These are phyloP conservation scores for Paramarasmius palmivorus DNA, from an alignment of 1,284 basidiomycete species.

Conservation along the genomic window DNA sequence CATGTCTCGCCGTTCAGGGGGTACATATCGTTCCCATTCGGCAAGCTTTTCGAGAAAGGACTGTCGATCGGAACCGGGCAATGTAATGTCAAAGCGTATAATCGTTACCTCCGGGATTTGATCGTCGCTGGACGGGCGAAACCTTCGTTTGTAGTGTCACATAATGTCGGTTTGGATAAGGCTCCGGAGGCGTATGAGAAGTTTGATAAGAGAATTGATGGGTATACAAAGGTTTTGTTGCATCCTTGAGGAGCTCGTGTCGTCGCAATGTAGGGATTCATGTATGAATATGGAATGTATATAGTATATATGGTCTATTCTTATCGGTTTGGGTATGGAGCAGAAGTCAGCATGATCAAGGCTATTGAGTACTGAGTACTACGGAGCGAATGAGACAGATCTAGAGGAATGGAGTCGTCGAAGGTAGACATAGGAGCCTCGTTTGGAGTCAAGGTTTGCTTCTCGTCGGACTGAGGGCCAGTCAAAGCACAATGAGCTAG, in stretches of 20 bases:
- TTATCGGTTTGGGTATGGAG: too few relatives aligned
- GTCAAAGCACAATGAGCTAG: too few relatives aligned
- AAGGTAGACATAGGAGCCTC: too few relatives aligned
- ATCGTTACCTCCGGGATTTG: conserved; percentile 51
- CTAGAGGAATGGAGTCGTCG: too few relatives aligned
- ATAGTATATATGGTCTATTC: too few relatives aligned
- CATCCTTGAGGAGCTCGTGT: conserved; percentile 48
- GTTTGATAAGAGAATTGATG: conserved; percentile 48
- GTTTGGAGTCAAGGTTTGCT: too few relatives aligned
- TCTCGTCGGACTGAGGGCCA: too few relatives aligned
- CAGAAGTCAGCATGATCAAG: too few relatives aligned
- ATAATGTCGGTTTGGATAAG: conserved; percentile 45
- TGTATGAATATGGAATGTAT: too few relatives aligned
- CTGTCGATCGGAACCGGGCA: conserved; percentile 51
- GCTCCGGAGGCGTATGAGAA: conserved; percentile 50
- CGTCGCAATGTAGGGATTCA: too few relatives aligned
- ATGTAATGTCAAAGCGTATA: conserved; percentile 57
- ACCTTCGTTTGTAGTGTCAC: conserved; percentile 52
- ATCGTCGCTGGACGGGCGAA: conserved; percentile 52
- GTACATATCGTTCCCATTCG: conserved; percentile 53
- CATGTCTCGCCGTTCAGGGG: conserved; percentile 29
- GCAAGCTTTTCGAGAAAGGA: conserved; percentile 54
- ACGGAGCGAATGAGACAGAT: too few relatives aligned
- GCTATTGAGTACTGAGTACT: too few relatives aligned
- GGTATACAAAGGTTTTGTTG: conserved; percentile 50